These are phyloP conservation scores for Fagopyrum homotropicum DNA, from an alignment of 148 eudicot species.

Conservation along the genomic window DNA sequence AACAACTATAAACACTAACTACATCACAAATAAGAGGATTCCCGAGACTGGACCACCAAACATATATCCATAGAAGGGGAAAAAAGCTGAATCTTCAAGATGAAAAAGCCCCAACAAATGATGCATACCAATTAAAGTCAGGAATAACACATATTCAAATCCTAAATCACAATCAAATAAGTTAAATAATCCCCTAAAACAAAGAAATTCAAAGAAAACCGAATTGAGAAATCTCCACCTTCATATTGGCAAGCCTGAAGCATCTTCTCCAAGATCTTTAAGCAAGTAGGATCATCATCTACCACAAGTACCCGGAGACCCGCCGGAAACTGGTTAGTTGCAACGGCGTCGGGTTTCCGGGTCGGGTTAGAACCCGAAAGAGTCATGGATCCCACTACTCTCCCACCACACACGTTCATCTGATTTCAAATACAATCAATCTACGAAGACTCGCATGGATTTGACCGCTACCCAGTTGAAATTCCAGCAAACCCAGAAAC, in stretches of 20 bases:
- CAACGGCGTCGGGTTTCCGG: conserved; percentile 41
- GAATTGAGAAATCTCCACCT: conserved; percentile 33
- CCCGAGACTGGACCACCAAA: conserved; percentile 1
- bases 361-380: conserved; percentile 35
- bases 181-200: neutral
- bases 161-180: neutral
- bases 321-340: conserved; percentile 59
- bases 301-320: conserved; percentile 91
- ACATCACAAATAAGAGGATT: neutral
- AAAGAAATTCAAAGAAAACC: neutral
- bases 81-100: conserved; percentile 8
- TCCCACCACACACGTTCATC: conserved; percentile 57
- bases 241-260: conserved; percentile 77
- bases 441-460: neutral
- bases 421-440: conserved; percentile 11
- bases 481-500: neutral
- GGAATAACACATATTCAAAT: neutral
- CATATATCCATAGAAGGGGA: neutral
- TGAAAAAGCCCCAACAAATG: neutral
- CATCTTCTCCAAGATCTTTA: conserved; percentile 91
- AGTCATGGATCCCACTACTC: conserved; percentile 48
- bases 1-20: neutral
- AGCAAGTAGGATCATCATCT: conserved; percentile 96
- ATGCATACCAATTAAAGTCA: neutral
- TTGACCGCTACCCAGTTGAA: neutral